Evolutionary conservation across 2,329 filamentous ascomycete species (phyloP).

Genomic region (Leptodontidium sp.): DNA sequence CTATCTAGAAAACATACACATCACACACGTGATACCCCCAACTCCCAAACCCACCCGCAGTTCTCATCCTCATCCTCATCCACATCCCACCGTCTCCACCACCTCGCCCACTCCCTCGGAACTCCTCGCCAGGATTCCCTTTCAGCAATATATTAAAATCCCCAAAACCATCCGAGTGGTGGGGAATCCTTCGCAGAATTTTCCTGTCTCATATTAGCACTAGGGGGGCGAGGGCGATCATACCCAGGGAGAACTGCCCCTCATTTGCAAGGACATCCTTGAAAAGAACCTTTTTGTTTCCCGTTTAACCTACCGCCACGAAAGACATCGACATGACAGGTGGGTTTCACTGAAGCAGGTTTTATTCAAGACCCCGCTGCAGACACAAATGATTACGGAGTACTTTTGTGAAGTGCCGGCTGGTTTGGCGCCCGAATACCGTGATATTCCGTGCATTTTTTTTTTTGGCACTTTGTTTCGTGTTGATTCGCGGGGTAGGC

Average conservation of each 20-base stretch:
- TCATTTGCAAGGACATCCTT: not conserved
- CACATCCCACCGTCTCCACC: too few relatives aligned
- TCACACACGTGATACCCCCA: not conserved
- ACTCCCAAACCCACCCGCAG: not conserved
- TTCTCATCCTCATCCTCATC: too few relatives aligned
- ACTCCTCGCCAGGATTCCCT: not conserved
- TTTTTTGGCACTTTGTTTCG: too few relatives aligned
- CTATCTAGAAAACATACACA: too few relatives aligned
- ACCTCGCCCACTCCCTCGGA: not conserved
- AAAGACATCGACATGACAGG: not conserved
- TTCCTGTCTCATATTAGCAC: not conserved
- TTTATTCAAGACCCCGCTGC: too few relatives aligned
- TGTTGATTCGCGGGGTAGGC: too few relatives aligned
- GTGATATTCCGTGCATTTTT: too few relatives aligned
- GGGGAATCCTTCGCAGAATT: constrained; percentile 7
- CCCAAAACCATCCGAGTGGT: not conserved
- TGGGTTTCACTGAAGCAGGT: not conserved
- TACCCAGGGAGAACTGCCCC: not conserved
- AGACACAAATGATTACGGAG: too few relatives aligned
- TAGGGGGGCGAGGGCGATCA: not conserved
- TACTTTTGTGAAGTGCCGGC: too few relatives aligned
- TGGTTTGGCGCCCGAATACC: too few relatives aligned
- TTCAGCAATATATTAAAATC: not conserved
- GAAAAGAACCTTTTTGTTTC: not conserved
- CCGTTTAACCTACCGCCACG: not conserved